phyloP scores from a whole-genome alignment of 306 rosid species.

The Acacia acuminata region DNA sequence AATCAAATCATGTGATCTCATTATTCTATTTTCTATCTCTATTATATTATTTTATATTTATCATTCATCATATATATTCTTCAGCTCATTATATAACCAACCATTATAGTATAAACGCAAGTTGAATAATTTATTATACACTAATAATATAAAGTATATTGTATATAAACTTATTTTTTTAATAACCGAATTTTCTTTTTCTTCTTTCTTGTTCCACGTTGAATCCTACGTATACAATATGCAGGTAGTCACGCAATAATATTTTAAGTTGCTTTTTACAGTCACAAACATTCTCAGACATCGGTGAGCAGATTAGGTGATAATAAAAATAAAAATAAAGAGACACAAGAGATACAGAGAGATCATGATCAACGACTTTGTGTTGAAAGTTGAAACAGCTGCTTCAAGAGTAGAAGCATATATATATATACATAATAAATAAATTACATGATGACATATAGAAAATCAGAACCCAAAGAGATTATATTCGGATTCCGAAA shows the following conservation, averaged over 20 bases:
- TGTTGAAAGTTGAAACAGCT: constrained; percentile 15
- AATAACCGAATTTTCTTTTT: background rate
- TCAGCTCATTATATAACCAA: background rate
- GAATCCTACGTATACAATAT: background rate
- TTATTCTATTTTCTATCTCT: too few species aligned
- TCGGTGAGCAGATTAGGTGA: background rate
- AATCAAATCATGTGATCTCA: too few species aligned
- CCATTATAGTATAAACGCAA: background rate
- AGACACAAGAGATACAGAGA: constrained; percentile 28
- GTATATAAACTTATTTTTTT: background rate
- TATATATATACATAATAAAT: constrained; percentile 8
- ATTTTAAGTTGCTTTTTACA: background rate
- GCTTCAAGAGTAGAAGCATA: constrained; percentile 34
- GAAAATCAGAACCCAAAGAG: background rate
- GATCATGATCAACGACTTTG: background rate
- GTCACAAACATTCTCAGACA: background rate
- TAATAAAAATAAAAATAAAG: background rate
- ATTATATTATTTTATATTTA: too few species aligned
- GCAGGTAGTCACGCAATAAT: background rate
- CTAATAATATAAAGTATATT: background rate
- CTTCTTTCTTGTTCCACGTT: background rate
- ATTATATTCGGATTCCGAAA: constrained; percentile 27
- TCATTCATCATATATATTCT: too few species aligned
- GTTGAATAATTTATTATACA: background rate
- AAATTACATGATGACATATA: background rate